Percentiles rank a stretch among this genome's conserved stretches.
These are phyloP conservation scores for Clonostachys solani DNA, from an alignment of 2,329 filamentous ascomycete genomes.

Conservation along the genomic window DNA sequence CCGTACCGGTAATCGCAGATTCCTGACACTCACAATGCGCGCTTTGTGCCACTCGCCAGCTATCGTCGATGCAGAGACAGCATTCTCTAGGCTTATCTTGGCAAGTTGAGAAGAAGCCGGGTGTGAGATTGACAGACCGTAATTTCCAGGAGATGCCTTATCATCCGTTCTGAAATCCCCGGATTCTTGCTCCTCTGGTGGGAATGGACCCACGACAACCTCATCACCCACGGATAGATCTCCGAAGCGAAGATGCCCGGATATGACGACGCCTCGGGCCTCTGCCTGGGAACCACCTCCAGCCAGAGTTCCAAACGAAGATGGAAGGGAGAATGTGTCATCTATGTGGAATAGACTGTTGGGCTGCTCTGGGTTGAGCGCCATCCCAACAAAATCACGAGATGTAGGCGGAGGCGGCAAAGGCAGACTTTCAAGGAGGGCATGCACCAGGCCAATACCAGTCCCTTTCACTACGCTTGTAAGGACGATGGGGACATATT, in stretches of 20 bases:
- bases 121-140: slow-evolving; percentile 47
- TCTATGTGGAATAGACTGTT: slow-evolving; percentile 81
- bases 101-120: slow-evolving; percentile 48
- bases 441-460: slow-evolving; percentile 78
- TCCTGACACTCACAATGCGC: slow-evolving; percentile 79
- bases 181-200: slow-evolving; percentile 45
- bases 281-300: slow-evolving; percentile 6
- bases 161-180: slow-evolving; percentile 34
- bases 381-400: slow-evolving; percentile 48
- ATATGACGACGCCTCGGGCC: slow-evolving; percentile 68
- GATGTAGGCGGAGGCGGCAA: slow-evolving; percentile 53
- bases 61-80: slow-evolving; percentile 44
- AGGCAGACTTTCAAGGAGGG: slow-evolving; percentile 72
- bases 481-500: slow-evolving; percentile 76
- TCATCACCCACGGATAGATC: slow-evolving; percentile 72
- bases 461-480: slow-evolving; percentile 83
- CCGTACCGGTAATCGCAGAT: slow-evolving; percentile 78
- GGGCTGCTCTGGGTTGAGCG: slow-evolving; percentile 55
- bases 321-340: slow-evolving; percentile 76
- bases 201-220: slow-evolving; percentile 76
- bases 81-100: slow-evolving; percentile 46
- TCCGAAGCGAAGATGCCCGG: slow-evolving; percentile 79
- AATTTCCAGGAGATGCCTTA: slow-evolving; percentile 39
- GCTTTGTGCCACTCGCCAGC: slow-evolving; percentile 76
- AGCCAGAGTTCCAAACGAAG: slow-evolving; percentile 39